These are phyloP conservation scores for Candida schatavii DNA, from an alignment of 805 yeast species.

Conservation along the genomic window DNA sequence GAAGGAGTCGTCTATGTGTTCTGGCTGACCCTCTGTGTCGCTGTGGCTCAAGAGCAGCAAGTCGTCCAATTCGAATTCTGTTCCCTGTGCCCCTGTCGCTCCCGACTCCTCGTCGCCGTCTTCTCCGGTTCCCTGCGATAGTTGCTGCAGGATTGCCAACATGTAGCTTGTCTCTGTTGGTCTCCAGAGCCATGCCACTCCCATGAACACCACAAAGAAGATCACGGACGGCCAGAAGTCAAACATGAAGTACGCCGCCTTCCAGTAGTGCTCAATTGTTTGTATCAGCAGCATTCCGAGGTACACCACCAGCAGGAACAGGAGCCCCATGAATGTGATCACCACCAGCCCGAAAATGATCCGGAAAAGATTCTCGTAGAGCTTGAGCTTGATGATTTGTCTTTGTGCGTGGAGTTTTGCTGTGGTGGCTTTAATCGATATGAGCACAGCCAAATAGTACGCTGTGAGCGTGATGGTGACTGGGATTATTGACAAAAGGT, in stretches of 20 bases:
- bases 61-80: constrained; percentile 60
- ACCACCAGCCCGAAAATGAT: constrained; percentile 72
- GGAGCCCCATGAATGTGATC: constrained; percentile 66
- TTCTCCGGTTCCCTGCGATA: constrained; percentile 59
- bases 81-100: constrained; percentile 36
- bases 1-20: constrained; percentile 30
- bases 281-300: constrained; percentile 74
- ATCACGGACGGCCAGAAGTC: constrained; percentile 96
- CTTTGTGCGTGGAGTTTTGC: constrained; percentile 74
- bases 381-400: constrained; percentile 84
- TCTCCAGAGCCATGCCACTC: constrained; percentile 91
- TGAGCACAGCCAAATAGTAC: constrained; percentile 73
- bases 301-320: constrained; percentile 65
- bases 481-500: constrained; percentile 67
- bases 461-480: constrained; percentile 63
- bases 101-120: constrained; percentile 48
- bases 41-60: constrained; percentile 51
- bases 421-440: constrained; percentile 73
- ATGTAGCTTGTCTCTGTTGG: constrained; percentile 95
- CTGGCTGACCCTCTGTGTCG: constrained; percentile 28
- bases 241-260: constrained; percentile 77
- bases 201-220: constrained; percentile 77
- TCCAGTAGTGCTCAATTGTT: constrained; percentile 86
- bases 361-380: constrained; percentile 77
- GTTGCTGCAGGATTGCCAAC: constrained; percentile 90